phyloP scores from a whole-genome alignment of 208 protist genomes.

The Leishmania mexicana region DNA sequence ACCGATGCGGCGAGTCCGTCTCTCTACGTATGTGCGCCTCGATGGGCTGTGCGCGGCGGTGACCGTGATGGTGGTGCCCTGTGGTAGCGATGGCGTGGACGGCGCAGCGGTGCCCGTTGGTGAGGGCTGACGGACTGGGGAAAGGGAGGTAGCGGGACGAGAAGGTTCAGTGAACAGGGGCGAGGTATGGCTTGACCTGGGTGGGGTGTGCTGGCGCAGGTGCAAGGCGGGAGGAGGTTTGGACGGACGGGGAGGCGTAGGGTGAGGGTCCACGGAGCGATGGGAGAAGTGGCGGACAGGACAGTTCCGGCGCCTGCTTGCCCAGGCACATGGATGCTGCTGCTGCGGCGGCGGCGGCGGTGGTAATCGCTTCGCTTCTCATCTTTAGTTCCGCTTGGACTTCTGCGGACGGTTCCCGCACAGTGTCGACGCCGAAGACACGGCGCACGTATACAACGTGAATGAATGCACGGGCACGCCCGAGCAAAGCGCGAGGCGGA shows the following conservation, averaged over 20 bases:
- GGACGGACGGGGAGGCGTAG: not conserved
- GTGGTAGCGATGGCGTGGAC: not conserved
- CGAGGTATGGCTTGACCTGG: not conserved
- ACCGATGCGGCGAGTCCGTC: not conserved
- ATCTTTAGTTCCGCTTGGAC: not conserved
- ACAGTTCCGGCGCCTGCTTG: not conserved
- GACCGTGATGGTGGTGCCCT: not conserved
- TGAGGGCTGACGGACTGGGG: not conserved
- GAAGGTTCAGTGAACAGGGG: not conserved
- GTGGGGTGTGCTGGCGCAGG: not conserved
- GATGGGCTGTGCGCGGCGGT: constrained; percentile 10
- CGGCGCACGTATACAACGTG: no score
- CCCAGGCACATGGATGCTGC: not conserved
- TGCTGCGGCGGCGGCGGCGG: not conserved
- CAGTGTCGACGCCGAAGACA: no score
- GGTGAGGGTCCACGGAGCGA: not conserved
- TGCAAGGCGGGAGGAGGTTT: not conserved
- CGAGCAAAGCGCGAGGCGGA: not conserved
- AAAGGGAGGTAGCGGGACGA: not conserved
- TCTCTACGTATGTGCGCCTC: constrained; percentile 2
- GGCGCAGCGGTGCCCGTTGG: not conserved
- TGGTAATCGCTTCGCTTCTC: not conserved
- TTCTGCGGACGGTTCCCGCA: no score
- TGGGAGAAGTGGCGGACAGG: not conserved
- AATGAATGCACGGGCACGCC: not conserved